A percentile compares a stretch with the other conserved stretches of the same genome.
Evolutionary conservation across 1,284 basidiomycete species (phyloP).

Genomic region (Moesziomyces antarcticus): DNA sequence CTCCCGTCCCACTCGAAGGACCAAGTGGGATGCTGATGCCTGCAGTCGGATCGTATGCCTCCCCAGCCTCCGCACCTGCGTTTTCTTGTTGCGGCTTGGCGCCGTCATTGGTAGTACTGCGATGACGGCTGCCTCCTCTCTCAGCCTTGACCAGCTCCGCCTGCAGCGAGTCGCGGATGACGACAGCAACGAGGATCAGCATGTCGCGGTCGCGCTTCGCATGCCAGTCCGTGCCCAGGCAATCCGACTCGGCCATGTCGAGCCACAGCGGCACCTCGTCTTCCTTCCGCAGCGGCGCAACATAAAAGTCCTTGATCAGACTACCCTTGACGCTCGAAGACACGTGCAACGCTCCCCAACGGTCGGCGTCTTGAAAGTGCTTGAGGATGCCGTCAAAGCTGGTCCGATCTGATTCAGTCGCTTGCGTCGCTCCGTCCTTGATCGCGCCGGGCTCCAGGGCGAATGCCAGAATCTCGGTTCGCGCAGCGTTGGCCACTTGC

Average conservation of each 20-base stretch:
- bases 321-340: conserved; percentile 40
- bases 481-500: conserved; percentile 53
- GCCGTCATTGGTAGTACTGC: conserved; percentile 25
- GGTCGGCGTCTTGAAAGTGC: conserved; percentile 39
- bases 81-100: conserved; percentile 2
- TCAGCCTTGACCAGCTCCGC: conserved; percentile 24
- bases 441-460: conserved; percentile 46
- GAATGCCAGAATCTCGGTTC: conserved; percentile 60
- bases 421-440: conserved; percentile 11
- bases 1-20: background rate
- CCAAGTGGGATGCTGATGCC: conserved; percentile 15
- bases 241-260: conserved; percentile 43
- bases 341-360: conserved; percentile 62
- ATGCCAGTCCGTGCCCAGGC: conserved; percentile 37
- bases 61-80: background rate
- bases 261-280: conserved; percentile 62
- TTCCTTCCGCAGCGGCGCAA: conserved; percentile 55
- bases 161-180: conserved; percentile 49
- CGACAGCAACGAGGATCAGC: conserved; percentile 57
- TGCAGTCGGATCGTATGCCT: conserved; percentile 29
- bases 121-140: conserved; percentile 7
- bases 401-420: conserved; percentile 23
- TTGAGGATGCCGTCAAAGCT: conserved; percentile 33
- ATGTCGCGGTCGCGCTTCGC: conserved; percentile 45
- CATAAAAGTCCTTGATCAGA: conserved; percentile 66